These are phyloP conservation scores for Coemansia sp. DNA, from an alignment of 192 early-diverging fungal genomes.

Conservation along the genomic window DNA sequence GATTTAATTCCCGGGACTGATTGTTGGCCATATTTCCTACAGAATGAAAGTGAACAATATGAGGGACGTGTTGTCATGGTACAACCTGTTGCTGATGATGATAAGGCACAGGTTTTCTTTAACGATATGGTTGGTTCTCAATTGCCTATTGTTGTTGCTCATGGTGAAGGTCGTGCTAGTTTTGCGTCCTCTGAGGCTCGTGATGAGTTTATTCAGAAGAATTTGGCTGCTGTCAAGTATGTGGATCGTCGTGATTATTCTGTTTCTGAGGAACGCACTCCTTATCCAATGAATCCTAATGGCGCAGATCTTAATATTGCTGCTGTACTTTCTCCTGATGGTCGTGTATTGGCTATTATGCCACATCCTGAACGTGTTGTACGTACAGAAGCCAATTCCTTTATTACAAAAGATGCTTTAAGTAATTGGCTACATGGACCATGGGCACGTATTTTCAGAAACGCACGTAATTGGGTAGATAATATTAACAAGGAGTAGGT, in stretches of 20 bases:
- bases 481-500: too few relatives aligned
- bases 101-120: slow-evolving; percentile 71
- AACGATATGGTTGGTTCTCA: slow-evolving; percentile 85
- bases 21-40: slow-evolving; percentile 88
- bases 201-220: slow-evolving; percentile 39
- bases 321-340: slow-evolving; percentile 80
- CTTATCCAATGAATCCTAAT: slow-evolving; percentile 98
- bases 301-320: slow-evolving; percentile 84
- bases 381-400: slow-evolving; percentile 84
- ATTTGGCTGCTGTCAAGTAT: slow-evolving; percentile 72
- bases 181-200: slow-evolving; percentile 59
- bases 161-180: slow-evolving; percentile 93
- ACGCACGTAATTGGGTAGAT: slow-evolving; percentile 85
- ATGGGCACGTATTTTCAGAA: slow-evolving; percentile 92
- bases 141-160: slow-evolving; percentile 93
- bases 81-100: slow-evolving; percentile 19
- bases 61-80: slow-evolving; percentile 88
- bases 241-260: slow-evolving; percentile 68
- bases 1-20: slow-evolving; percentile 81
- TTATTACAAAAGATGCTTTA: slow-evolving; percentile 59
- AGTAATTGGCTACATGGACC: slow-evolving; percentile 60
- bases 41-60: slow-evolving; percentile 93
- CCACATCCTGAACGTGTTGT: slow-evolving; percentile 97
- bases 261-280: slow-evolving; percentile 67
- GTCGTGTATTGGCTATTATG: slow-evolving; percentile 93